These are phyloP conservation scores for Zymoseptoria brevis DNA, from an alignment of 2,329 filamentous ascomycete species.

Conservation along the genomic window DNA sequence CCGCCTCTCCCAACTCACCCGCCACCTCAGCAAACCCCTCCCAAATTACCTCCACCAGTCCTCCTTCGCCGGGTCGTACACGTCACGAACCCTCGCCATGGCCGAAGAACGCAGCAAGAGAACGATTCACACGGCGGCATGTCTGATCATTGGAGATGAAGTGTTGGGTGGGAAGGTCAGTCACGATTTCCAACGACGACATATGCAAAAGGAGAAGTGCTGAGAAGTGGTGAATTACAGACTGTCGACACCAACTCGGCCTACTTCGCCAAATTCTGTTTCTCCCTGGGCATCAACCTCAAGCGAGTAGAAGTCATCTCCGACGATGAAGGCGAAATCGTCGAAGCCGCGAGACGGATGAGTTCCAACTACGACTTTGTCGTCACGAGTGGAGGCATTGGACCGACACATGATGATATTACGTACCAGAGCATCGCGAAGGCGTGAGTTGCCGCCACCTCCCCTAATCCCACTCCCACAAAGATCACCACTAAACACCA, in stretches of 20 bases:
- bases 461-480: too few species aligned
- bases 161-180: conserved; percentile 86
- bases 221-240: conserved; percentile 18
- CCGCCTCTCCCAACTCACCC: conserved; percentile 63
- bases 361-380: conserved; percentile 86
- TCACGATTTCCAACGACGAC: too few species aligned
- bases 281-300: conserved; percentile 57
- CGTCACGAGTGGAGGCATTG: conserved; percentile 90
- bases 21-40: conserved; percentile 59
- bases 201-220: neutral
- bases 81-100: conserved; percentile 36
- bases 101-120: conserved; percentile 51
- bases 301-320: conserved; percentile 88
- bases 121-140: conserved; percentile 81
- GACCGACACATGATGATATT: conserved; percentile 96
- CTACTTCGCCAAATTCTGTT: conserved; percentile 59
- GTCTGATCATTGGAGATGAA: conserved; percentile 94
- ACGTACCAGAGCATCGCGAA: conserved; percentile 92
- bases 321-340: conserved; percentile 83
- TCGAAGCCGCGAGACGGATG: conserved; percentile 82
- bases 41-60: conserved; percentile 49
- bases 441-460: too few species aligned
- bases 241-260: conserved; percentile 60
- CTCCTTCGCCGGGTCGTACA: conserved; percentile 34
- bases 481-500: too few species aligned